Conservation (phyloP, 176 grass and related monocot genomes). For the Thinopyrum elongatum region DNA sequence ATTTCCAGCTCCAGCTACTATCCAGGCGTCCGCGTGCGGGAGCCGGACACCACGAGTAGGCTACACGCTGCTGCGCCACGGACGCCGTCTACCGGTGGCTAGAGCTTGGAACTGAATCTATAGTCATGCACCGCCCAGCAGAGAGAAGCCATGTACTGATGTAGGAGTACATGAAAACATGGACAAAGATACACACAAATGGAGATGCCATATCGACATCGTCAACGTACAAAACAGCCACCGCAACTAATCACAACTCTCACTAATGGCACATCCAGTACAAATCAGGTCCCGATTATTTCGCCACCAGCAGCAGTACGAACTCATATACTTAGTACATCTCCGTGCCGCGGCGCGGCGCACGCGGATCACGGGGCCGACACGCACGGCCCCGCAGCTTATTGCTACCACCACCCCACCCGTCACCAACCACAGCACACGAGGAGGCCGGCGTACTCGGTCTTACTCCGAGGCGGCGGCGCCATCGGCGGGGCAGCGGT, state of each 20-base stretch:
- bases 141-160: too few relatives aligned
- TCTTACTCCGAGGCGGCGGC: neutral
- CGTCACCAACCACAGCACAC: neutral
- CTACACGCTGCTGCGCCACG: too few relatives aligned
- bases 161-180: neutral
- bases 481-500: slow-evolving; percentile 35
- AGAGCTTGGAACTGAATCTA: too few relatives aligned
- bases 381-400: neutral
- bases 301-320: neutral
- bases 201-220: neutral
- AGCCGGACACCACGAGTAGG: neutral
- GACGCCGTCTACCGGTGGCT: too few relatives aligned
- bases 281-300: neutral
- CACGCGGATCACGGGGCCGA: neutral
- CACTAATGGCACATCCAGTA: neutral
- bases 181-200: neutral
- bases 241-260: neutral
- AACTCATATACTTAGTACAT: neutral
- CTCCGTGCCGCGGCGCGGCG: neutral
- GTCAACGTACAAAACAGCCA: neutral
- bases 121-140: too few relatives aligned
- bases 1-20: neutral
- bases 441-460: neutral
- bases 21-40: neutral
- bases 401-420: neutral